Evolutionary conservation across 1,284 basidiomycete genomes (phyloP).

Genomic region (Xanthoconium separans): DNA sequence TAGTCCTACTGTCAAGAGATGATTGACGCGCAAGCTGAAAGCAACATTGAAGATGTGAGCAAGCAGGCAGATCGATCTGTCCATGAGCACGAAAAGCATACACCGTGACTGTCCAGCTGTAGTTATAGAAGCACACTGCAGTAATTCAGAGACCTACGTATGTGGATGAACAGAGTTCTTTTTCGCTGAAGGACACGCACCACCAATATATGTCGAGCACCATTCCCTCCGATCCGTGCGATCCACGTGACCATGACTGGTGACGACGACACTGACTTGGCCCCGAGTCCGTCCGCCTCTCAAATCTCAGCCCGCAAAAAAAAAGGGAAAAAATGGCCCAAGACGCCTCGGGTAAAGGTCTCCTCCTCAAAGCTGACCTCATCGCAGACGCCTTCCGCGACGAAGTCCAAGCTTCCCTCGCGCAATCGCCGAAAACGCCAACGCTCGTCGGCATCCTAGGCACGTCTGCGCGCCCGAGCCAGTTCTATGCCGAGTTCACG

Average conservation of each 20-base stretch:
- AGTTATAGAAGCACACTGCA: no score
- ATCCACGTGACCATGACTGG: slow-evolving; percentile 1
- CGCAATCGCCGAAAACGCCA: slow-evolving; percentile 46
- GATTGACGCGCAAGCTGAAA: no score
- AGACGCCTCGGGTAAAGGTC: slow-evolving; percentile 54
- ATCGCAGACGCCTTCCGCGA: slow-evolving; percentile 68
- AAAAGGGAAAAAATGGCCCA: slow-evolving; percentile 15
- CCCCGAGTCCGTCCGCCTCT: slow-evolving; percentile 14
- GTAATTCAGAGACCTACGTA: no score
- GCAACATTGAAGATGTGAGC: no score
- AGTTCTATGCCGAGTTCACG: slow-evolving; percentile 93
- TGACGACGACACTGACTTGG: background rate
- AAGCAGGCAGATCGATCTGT: no score
- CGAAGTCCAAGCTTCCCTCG: slow-evolving; percentile 58
- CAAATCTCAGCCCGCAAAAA: no score
- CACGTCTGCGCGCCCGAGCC: slow-evolving; percentile 84
- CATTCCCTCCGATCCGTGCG: background rate
- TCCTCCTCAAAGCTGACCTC: slow-evolving; percentile 72
- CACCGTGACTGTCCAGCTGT: no score
- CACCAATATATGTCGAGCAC: background rate
- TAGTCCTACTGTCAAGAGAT: no score
- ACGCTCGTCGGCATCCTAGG: slow-evolving; percentile 92
- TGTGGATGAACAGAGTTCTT: no score
- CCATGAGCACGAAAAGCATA: no score
- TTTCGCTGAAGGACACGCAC: no score